A percentile compares a stretch with the other conserved stretches of the same genome.
phyloP scores from a whole-genome alignment of 192 early-diverging fungal species.

The Coemansia sp. region DNA sequence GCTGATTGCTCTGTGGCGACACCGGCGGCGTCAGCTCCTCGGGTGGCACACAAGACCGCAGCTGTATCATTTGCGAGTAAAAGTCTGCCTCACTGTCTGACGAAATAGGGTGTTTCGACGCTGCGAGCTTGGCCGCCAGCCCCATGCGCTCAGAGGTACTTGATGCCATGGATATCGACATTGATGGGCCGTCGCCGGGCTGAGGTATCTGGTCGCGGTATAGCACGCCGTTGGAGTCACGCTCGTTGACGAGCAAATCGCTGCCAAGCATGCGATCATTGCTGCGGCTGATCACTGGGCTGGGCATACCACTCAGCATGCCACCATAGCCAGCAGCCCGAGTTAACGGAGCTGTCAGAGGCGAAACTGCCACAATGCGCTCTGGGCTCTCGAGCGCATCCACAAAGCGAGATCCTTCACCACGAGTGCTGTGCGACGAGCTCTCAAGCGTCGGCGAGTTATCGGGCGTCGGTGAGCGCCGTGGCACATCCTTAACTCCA shows the following conservation, averaged over 20 bases:
- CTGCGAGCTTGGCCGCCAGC: constrained; percentile 8
- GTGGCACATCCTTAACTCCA: constrained; percentile 23
- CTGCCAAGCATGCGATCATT: neutral
- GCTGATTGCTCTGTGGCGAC: constrained; percentile 10
- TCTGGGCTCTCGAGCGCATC: constrained; percentile 7
- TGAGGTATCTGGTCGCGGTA: too few species aligned
- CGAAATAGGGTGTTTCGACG: constrained; percentile 5
- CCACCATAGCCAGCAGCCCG: neutral
- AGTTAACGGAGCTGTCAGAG: neutral
- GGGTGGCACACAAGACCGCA: constrained; percentile 19
- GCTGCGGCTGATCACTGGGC: constrained; percentile 2
- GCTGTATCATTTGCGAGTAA: constrained; percentile 29
- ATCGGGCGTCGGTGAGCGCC: constrained; percentile 16
- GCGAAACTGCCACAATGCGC: neutral
- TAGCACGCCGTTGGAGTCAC: too few species aligned
- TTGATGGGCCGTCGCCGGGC: too few species aligned
- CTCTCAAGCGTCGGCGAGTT: neutral
- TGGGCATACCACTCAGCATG: constrained; percentile 5
- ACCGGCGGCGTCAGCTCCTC: constrained; percentile 23
- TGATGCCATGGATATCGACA: neutral
- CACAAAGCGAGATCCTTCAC: constrained; percentile 8
- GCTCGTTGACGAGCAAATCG: neutral
- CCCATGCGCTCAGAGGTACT: neutral
- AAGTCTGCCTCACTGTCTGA: constrained; percentile 20
- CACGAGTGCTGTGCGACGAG: neutral